phyloP scores from a whole-genome alignment of 768 basidiomycete species.

The Agaricus blazei region DNA sequence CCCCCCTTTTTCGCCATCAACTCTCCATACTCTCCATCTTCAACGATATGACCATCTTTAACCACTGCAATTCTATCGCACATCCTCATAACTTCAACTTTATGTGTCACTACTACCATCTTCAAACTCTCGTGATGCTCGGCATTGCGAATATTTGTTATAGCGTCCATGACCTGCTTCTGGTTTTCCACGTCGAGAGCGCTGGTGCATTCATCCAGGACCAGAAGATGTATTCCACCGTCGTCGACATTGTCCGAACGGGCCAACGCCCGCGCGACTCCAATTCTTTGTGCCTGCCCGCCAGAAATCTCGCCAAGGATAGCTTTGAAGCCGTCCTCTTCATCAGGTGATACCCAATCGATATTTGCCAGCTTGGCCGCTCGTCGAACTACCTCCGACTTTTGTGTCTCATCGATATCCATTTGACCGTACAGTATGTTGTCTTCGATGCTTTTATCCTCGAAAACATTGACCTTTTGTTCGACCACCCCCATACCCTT shows the following conservation, averaged over 20 bases:
- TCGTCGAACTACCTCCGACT: conserved; percentile 45
- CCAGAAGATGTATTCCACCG: conserved; percentile 41
- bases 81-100: conserved; percentile 83
- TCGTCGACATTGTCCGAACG: conserved; percentile 16
- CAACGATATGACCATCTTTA: conserved; percentile 69
- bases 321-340: conserved; percentile 86
- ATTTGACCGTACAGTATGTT: conserved; percentile 84
- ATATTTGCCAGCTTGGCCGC: conserved; percentile 79
- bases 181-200: conserved; percentile 87
- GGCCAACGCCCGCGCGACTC: conserved; percentile 88
- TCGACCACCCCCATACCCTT: conserved; percentile 83
- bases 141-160: conserved; percentile 30
- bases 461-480: conserved; percentile 82
- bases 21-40: conserved; percentile 72
- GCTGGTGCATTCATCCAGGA: conserved; percentile 94
- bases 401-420: conserved; percentile 19
- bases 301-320: conserved; percentile 89
- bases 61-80: conserved; percentile 88
- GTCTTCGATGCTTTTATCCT: conserved; percentile 73
- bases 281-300: conserved; percentile 90
- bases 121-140: conserved; percentile 35
- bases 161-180: conserved; percentile 70
- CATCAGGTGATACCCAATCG: conserved; percentile 66
- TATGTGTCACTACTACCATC: conserved; percentile 92
- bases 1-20: conserved; percentile 59